phyloP scores from a whole-genome alignment of 257 asterid species.

The Lycium barbarum region DNA sequence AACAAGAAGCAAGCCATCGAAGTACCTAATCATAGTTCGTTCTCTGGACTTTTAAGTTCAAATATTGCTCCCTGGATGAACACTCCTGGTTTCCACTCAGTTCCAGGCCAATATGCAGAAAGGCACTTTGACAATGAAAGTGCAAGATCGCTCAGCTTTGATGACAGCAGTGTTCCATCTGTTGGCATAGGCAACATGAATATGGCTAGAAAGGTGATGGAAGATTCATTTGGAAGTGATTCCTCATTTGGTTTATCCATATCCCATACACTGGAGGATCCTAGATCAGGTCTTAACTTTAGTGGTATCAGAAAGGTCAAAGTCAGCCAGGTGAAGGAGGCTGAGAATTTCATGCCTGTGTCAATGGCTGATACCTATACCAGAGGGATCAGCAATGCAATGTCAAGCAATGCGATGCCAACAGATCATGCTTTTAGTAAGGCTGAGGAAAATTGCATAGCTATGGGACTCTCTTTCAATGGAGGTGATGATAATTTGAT shows the following conservation, averaged over 20 bases:
- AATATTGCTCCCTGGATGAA: conserved; percentile 30
- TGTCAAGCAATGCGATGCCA: conserved; percentile 8
- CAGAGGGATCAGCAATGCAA: conserved; percentile 26
- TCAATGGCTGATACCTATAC: conserved; percentile 33
- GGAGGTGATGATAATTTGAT: conserved; percentile 31
- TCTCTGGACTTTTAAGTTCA: conserved; percentile 38
- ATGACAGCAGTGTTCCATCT: conserved; percentile 36
- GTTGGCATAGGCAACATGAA: conserved; percentile 30
- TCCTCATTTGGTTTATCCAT: conserved; percentile 41
- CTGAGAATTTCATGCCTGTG: conserved; percentile 35
- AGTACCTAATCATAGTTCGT: conserved; percentile 35
- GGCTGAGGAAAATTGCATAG: conserved; percentile 31
- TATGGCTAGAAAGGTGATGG: conserved; percentile 34
- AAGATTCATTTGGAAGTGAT: conserved; percentile 36
- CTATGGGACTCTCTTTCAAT: conserved; percentile 38
- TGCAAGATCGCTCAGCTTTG: conserved; percentile 32
- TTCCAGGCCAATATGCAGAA: conserved; percentile 33
- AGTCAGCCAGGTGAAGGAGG: conserved; percentile 41
- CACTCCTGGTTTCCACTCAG: conserved; percentile 31
- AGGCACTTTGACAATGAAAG: conserved; percentile 35
- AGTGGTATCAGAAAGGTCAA: conserved; percentile 39
- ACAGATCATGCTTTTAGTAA: conserved; percentile 33
- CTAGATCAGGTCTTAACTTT: conserved; percentile 34
- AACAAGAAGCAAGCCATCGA: conserved; percentile 39
- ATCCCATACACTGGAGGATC: conserved; percentile 37